Evolutionary conservation across 441 rosid genomes (phyloP).

Genomic region (Erysimum pusillum): DNA sequence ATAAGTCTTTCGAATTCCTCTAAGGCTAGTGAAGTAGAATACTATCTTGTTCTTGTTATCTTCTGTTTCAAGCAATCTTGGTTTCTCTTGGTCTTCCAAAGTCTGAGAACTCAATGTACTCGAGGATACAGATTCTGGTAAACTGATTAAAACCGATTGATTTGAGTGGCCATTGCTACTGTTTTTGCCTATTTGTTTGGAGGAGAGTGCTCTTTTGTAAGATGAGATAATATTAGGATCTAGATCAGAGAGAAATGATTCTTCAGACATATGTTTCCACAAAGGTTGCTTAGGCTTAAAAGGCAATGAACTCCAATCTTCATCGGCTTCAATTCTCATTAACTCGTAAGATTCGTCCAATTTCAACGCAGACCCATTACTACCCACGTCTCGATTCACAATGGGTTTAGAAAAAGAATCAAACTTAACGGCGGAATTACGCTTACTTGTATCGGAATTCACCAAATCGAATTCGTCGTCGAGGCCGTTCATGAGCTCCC

Average conservation of each 20-base stretch:
- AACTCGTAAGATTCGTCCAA: conserved; percentile 48
- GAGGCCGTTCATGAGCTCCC: conserved; percentile 98
- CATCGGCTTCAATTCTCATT: conserved; percentile 43
- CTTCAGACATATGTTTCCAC: conserved; percentile 92
- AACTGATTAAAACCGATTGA: background rate
- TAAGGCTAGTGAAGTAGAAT: conserved; percentile 79
- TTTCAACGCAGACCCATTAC: conserved; percentile 39
- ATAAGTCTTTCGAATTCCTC: conserved; percentile 85
- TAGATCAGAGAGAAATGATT: conserved; percentile 75
- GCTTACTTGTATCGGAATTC: conserved; percentile 44
- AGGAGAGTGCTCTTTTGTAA: conserved; percentile 80
- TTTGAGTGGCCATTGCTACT: conserved; percentile 14
- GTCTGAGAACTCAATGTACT: conserved; percentile 41
- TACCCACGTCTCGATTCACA: conserved; percentile 37
- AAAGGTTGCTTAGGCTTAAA: conserved; percentile 69
- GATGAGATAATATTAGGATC: conserved; percentile 80
- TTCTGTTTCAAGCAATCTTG: conserved; percentile 44
- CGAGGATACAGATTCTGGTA: conserved; percentile 33
- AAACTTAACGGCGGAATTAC: conserved; percentile 38
- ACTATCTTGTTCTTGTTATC: conserved; percentile 52
- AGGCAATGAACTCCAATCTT: conserved; percentile 49
- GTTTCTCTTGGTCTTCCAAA: conserved; percentile 26
- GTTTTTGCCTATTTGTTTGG: conserved; percentile 55
- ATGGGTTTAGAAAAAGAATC: conserved; percentile 42
- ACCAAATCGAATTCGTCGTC: conserved; percentile 56